Conservation (phyloP, 1,284 basidiomycete genomes). For the Cutaneotrichosporon sp. region DNA sequence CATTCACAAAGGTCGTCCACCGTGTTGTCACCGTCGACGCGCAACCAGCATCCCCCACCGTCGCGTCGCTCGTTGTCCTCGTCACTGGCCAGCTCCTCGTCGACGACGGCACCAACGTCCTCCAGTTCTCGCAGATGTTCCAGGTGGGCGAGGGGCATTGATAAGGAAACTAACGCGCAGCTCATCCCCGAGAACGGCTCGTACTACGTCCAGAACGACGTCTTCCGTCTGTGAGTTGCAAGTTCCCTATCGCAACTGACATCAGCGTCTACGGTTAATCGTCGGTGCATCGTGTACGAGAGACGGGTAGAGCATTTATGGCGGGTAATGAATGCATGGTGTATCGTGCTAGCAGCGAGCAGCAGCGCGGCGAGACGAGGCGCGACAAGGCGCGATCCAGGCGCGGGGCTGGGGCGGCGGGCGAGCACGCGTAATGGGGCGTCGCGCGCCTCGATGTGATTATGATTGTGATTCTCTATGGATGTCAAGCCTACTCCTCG, state of each 20-base stretch:
- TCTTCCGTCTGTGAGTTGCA: conserved; percentile 70
- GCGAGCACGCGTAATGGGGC: neutral
- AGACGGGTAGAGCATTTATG: neutral
- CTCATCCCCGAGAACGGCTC: conserved; percentile 73
- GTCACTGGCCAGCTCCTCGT: conserved; percentile 86
- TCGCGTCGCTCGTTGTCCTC: conserved; percentile 74
- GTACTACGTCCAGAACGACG: conserved; percentile 89
- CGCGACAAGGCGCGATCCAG: neutral
- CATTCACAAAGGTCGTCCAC: conserved; percentile 81
- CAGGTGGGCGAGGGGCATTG: conserved; percentile 56
- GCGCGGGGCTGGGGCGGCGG: neutral
- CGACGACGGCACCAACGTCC: conserved; percentile 73
- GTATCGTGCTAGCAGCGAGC: conserved; percentile 12
- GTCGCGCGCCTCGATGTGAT: neutral
- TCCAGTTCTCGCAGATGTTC: conserved; percentile 89
- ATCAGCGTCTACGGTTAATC: conserved; percentile 12
- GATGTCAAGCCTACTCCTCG: conserved; percentile 21
- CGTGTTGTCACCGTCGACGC: conserved; percentile 81
- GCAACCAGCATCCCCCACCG: conserved; percentile 72
- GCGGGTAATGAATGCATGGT: conserved; percentile 23
- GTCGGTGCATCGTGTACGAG: neutral
- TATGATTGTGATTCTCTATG: neutral
- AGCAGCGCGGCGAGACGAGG: neutral
- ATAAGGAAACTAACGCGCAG: conserved; percentile 23
- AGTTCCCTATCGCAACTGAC: neutral